phyloP scores from a whole-genome alignment of 2,329 filamentous ascomycete genomes.

The Exserohilum rostratum region DNA sequence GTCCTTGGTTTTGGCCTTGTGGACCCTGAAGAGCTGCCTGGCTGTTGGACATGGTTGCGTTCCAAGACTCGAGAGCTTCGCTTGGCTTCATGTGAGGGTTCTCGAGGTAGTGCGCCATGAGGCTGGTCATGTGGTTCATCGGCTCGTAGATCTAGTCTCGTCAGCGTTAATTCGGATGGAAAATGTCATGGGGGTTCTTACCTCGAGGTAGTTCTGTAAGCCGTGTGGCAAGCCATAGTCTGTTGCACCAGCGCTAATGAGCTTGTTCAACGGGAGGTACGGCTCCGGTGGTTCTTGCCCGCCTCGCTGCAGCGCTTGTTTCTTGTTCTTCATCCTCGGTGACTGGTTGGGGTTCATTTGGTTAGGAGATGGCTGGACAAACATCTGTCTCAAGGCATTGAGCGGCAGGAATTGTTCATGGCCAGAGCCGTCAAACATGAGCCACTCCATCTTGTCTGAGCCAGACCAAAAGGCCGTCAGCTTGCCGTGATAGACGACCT shows the following conservation, averaged over 20 bases:
- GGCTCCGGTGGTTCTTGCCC: slow-evolving; percentile 43
- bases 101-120: slow-evolving; percentile 64
- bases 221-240: slow-evolving; percentile 62
- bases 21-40: slow-evolving; percentile 19
- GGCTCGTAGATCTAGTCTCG: slow-evolving; percentile 65
- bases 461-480: slow-evolving; percentile 82
- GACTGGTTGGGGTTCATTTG: slow-evolving; percentile 60
- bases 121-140: slow-evolving; percentile 66
- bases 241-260: slow-evolving; percentile 55
- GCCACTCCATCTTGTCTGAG: slow-evolving; percentile 76
- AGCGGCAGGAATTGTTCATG: slow-evolving; percentile 87
- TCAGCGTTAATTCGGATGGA: slow-evolving; percentile 29
- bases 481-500: slow-evolving; percentile 77
- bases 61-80: slow-evolving; percentile 62
- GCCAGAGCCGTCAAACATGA: slow-evolving; percentile 77
- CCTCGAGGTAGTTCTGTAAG: slow-evolving; percentile 68
- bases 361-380: slow-evolving; percentile 54
- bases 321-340: slow-evolving; percentile 60
- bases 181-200: slow-evolving; percentile 43
- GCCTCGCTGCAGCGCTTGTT: slow-evolving; percentile 48
- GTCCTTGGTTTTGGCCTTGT: slow-evolving; percentile 22
- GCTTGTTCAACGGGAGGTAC: slow-evolving; percentile 52
- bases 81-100: slow-evolving; percentile 59
- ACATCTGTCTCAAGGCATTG: slow-evolving; percentile 58
- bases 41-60: slow-evolving; percentile 51